phyloP scores from a whole-genome alignment of 1,139 yeast genomes.

The Debaryomyces fabryi region DNA sequence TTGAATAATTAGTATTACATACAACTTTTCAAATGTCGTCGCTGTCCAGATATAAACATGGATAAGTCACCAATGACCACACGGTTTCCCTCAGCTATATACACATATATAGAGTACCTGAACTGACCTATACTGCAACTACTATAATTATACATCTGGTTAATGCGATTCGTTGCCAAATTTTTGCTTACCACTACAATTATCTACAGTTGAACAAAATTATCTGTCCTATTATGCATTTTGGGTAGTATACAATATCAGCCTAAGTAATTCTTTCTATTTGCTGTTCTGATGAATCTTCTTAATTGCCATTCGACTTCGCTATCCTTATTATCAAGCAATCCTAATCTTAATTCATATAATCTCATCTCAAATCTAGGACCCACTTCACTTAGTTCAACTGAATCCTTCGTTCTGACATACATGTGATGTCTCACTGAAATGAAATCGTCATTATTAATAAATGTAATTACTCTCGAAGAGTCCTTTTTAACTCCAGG shows the following conservation, averaged over 20 bases:
- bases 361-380: slow-evolving; percentile 98
- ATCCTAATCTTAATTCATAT: slow-evolving; percentile 85
- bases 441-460: slow-evolving; percentile 87
- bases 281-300: slow-evolving; percentile 92
- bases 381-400: slow-evolving; percentile 94
- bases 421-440: slow-evolving; percentile 94
- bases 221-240: slow-evolving; percentile 1
- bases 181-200: neutral
- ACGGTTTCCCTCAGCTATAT: neutral
- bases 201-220: neutral
- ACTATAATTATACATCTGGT: too few relatives aligned
- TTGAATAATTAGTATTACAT: neutral
- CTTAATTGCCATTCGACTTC: slow-evolving; percentile 96
- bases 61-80: neutral
- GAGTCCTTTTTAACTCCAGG: slow-evolving; percentile 94
- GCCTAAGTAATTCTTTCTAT: slow-evolving; percentile 80
- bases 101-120: neutral
- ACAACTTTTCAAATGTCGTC: neutral
- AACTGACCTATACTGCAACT: too few relatives aligned
- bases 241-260: slow-evolving; percentile 3
- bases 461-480: slow-evolving; percentile 87
- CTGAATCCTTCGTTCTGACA: slow-evolving; percentile 84
- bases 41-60: neutral
- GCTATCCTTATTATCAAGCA: slow-evolving; percentile 94
- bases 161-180: neutral